Evolutionary conservation across 805 yeast genomes (phyloP), one percentile per base, ranked within the genome.

Genomic region (Saturnispora mendoncae): DNA sequence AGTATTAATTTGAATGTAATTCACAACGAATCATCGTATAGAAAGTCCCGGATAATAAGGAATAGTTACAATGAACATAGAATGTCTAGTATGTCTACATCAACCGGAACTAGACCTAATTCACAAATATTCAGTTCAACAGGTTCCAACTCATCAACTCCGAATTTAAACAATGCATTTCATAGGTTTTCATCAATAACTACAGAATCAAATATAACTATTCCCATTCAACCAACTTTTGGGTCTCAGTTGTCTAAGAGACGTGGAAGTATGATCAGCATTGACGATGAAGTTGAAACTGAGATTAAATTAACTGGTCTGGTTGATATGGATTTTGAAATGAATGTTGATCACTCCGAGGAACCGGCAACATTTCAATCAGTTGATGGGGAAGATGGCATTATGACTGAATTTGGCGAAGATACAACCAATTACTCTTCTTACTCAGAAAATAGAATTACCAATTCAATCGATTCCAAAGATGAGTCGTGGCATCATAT

Each of bases 301-400:
- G 42, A 39, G 6, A 19, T 39, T 21, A 26, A 39, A 23, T 24
- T 40, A 12, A 34, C 39, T 3, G 38, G 24, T 15, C 14, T 40
- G 24, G 34, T 40, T 13, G 43, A 40, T 24, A 40, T 40, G 43
- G 42, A 39, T 27, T 39, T 33, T 33, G 36, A 39, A 8, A 19
- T 39, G 27, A 39, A 35, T 15, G 13, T 20, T 9, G 30, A 39
- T 9, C 7, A 9, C 13, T 19, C 25, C n/a, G n/a, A n/a, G n/a
- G n/a, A n/a, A 20, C 25, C 14, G 14, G 8, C 4, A 6, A 5
- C 10, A 5, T 9, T 9, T 30, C 19, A 30, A 7, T 32, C 25
- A 12, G 12, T 18, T 20, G 35, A 18, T 12, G 35, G 6, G 8
- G 17, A 32, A 6, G 35, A 32, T 20, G 25, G 15, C 4, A 20